Base-by-base conservation (phyloP, 2,329 filamentous ascomycete genomes). In the Hypoxylon sp. region DNA sequence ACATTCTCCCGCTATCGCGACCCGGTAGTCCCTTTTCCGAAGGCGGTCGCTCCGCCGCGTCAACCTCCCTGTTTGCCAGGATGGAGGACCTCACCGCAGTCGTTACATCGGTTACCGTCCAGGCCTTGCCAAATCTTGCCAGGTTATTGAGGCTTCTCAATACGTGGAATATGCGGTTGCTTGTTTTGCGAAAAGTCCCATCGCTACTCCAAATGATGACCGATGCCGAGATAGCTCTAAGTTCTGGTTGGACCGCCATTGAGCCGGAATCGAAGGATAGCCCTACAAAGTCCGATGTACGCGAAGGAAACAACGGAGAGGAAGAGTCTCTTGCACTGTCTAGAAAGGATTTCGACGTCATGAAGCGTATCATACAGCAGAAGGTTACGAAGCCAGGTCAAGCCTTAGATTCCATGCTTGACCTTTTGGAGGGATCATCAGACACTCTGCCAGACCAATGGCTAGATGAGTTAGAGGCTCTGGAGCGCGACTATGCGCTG, bases 81-180 rank as follows among this genome's bases (percentile, higher is more conserved):
- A 85, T 98, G 80, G 92, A 95, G 67, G 95, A 98, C 73, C 86
- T 97, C 68, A 93, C 92, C 7, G 91, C 94, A 20, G 83, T 98
- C 42, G 84, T 98, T 54, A 97, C 95, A 1, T 91, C 93, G 23
- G 96, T 94, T 27, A 90, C 97, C 15, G 77, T 99, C n/a, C 91
- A 95, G 70, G 87, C 92, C 3, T 81, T 99, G 17, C 95, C 95
- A 1, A 88, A 90, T 57, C 77, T 97, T 37, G 89, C 91, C 8
- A 87, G 83, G 51, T 76, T 99, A 18, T 87, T 86, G 51, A 82
- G 83, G 7, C 75, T 96, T n/a, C 79, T 98, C 46, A 84, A 87
- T 53, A 82, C 83, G 1, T 99, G 95, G 95, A 87, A 83, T 21
- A 81, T 90, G 35, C 88, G 95, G 17, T 77, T 98, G 11, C 77